Evolutionary conservation across 1,284 basidiomycete genomes (phyloP), one percentile per base, ranked within the genome.

Genomic region (Cryptococcus sp.): DNA sequence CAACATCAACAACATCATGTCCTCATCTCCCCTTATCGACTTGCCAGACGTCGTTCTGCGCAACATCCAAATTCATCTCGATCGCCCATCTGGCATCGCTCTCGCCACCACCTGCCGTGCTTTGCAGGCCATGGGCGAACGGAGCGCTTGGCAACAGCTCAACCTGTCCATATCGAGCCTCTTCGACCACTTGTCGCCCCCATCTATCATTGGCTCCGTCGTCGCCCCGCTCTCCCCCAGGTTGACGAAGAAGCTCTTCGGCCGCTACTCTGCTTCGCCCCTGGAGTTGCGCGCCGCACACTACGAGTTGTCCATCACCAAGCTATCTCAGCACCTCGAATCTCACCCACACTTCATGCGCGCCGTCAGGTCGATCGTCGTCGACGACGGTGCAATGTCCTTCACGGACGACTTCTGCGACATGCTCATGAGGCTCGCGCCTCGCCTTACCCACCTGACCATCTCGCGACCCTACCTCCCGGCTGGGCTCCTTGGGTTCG

Each of bases 151-250:
- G 65, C 6, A 40, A 5, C 54, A 65, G 10, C 40, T 67, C 25
- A 57, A 61, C 47, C 50, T 67, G n/a, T 61, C 62, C 47, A 13
- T 59, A 57, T 20, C 53, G 41, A 10, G 27, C 58, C 46, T 8
- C 31, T 53, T 7, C 17, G n/a, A 35, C 27, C 25, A 16, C 35
- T n/a, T 46, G 31, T 35, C 13, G 13, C 31, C 13, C 31, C 31
- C 31, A 5, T 35, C 31, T 13, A 4, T 35, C 7, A 35, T 35
- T 35, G 31, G 31, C 31, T 13, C 7, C 10, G 31, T 13, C 13
- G 8, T 8, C 31, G 7, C 7, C 31, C 7, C 31, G 13, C 31
- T 35, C 8, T 10, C 31, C 31, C 7, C 31, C 7, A 13, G 8
- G 31, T 35, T 13, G 13, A 8, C 13, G 8, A 35, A 35, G 31